Evolutionary conservation across 1,139 yeast genomes (phyloP).

Genomic region (Protomyces arabidopsidicola): DNA sequence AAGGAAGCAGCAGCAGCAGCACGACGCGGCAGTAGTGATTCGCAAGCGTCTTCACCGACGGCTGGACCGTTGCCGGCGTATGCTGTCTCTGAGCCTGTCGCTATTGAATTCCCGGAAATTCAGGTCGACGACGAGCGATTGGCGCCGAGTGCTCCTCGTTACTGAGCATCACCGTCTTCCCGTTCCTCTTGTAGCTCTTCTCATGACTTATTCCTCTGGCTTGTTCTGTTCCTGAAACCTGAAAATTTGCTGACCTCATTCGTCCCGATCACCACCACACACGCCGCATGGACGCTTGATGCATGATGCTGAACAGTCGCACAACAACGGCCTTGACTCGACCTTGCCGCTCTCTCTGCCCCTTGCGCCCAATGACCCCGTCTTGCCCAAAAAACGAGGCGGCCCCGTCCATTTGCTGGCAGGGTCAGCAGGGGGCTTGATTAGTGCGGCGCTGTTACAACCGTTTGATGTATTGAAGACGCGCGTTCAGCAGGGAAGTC

Average conservation of each 20-base stretch:
- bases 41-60: neutral
- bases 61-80: neutral
- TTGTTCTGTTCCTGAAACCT: neutral
- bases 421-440: slow-evolving; percentile 82
- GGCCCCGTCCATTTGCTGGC: slow-evolving; percentile 55
- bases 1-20: neutral
- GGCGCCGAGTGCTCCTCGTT: too few species aligned
- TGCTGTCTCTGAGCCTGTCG: neutral
- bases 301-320: neutral
- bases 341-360: neutral
- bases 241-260: neutral
- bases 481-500: slow-evolving; percentile 65
- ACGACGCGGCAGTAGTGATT: neutral
- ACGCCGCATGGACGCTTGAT: neutral
- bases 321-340: neutral
- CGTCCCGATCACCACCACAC: neutral
- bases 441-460: slow-evolving; percentile 76
- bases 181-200: neutral
- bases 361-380: neutral
- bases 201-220: neutral
- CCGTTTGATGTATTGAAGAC: slow-evolving; percentile 90
- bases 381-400: neutral
- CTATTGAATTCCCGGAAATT: neutral
- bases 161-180: neutral
- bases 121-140: neutral